Evolutionary conservation across 306 rosid genomes (phyloP).

Genomic region (Quercus engelmannii): DNA sequence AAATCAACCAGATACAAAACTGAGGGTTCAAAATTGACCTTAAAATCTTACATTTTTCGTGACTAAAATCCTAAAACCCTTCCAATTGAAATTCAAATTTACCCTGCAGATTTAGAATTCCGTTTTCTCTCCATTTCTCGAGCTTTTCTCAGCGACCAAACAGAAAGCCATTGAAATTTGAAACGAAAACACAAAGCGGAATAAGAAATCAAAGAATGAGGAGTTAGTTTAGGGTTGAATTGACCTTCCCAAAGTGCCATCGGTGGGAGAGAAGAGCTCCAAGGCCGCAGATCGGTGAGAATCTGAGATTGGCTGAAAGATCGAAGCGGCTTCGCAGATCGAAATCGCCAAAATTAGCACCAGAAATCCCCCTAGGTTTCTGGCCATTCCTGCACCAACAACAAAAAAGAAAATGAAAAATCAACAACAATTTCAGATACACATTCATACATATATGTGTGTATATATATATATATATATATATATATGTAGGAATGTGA

Average conservation of each 20-base stretch:
- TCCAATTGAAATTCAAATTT: not conserved
- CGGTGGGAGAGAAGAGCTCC: conserved; percentile 48
- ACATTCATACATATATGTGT: not conserved
- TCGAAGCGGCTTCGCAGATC: conserved; percentile 50
- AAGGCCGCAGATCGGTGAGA: conserved; percentile 80
- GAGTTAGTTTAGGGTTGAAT: not conserved
- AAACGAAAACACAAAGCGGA: not conserved
- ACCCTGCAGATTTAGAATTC: not conserved
- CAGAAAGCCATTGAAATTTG: not conserved
- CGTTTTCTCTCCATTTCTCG: not conserved
- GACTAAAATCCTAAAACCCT: not conserved
- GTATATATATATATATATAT: no score
- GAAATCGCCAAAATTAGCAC: conserved; percentile 47
- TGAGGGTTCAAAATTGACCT: not conserved
- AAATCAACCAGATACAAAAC: not conserved
- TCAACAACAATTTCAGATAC: conserved; percentile 11
- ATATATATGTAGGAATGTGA: no score
- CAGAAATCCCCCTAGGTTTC: conserved; percentile 49
- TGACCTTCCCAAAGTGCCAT: conserved; percentile 67
- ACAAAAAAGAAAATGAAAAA: not conserved
- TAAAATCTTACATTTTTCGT: not conserved
- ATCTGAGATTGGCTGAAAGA: conserved; percentile 64
- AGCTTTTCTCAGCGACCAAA: not conserved
- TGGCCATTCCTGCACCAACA: conserved; percentile 71
- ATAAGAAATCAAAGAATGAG: not conserved